Conservation (phyloP, 1,139 yeast genomes). For the Kodamaea ohmeri region DNA sequence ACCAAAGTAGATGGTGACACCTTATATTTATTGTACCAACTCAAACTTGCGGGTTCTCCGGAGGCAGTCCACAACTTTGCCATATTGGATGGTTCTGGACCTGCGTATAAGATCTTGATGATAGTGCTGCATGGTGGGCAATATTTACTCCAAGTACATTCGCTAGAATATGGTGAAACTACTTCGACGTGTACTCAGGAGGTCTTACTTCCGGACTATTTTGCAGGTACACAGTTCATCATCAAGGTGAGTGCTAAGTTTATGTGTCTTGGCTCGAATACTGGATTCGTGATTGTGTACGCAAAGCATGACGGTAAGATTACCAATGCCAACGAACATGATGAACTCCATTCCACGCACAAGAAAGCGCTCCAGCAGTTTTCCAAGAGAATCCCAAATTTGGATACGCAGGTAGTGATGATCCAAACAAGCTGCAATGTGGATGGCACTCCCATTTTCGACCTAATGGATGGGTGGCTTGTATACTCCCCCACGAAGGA, state of each 20-base stretch:
- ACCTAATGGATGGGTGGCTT: constrained; percentile 50
- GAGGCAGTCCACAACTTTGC: constrained; percentile 1
- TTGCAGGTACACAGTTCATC: constrained; percentile 3
- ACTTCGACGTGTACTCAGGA: not conserved
- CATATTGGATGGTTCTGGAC: constrained; percentile 1
- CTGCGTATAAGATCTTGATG: not conserved
- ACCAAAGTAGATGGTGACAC: constrained; percentile 28
- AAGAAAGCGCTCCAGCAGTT: constrained; percentile 25
- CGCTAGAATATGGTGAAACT: not conserved
- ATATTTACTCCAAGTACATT: not conserved
- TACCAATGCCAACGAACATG: constrained; percentile 19
- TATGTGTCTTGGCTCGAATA: constrained; percentile 9
- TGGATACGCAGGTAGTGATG: constrained; percentile 21
- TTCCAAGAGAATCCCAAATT: constrained; percentile 15
- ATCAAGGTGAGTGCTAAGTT: constrained; percentile 9
- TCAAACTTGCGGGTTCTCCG: constrained; percentile 1
- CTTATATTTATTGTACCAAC: constrained; percentile 26
- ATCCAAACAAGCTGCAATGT: constrained; percentile 34
- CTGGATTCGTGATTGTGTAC: constrained; percentile 9
- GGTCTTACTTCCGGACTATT: not conserved
- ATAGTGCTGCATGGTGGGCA: not conserved
- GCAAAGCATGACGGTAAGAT: not conserved
- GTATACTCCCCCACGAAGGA: constrained; percentile 44
- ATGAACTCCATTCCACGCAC: constrained; percentile 21
- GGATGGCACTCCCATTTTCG: constrained; percentile 46